Conservation (phyloP, 75 land plant genomes). For the Cryptomeria japonica region DNA sequence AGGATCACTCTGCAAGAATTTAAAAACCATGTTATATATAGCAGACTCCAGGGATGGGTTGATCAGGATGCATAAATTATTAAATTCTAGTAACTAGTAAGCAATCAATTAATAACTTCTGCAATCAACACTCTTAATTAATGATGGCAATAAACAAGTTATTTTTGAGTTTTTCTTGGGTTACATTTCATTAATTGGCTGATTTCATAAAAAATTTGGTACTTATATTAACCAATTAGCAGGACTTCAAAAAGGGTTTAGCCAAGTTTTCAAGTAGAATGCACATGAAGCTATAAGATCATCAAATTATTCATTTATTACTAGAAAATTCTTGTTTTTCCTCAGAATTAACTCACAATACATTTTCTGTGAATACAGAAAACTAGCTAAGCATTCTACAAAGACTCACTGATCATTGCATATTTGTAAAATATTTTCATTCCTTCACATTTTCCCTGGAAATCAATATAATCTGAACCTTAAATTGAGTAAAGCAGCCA, state of each 20-base stretch:
- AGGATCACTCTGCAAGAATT: slow-evolving; percentile 85
- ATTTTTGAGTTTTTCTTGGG: neutral
- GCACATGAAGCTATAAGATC: neutral
- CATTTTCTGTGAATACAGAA: neutral
- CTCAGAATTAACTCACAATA: neutral
- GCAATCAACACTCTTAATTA: neutral
- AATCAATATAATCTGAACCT: neutral
- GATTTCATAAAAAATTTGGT: neutral
- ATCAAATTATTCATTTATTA: neutral
- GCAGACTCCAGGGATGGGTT: neutral
- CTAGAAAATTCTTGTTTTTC: neutral
- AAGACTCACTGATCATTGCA: neutral
- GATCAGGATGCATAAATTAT: neutral
- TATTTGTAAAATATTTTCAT: neutral
- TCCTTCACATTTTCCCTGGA: neutral
- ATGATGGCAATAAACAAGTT: neutral
- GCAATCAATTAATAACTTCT: neutral
- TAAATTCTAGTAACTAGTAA: neutral
- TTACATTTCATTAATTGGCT: neutral
- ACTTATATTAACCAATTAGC: neutral
- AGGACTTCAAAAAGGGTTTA: neutral
- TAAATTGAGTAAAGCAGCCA: neutral
- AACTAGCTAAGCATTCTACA: neutral
- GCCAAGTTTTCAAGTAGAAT: neutral
- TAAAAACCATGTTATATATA: neutral